Base-by-base conservation (phyloP, 2,329 filamentous ascomycete genomes). In the Arthroderma sp. region DNA sequence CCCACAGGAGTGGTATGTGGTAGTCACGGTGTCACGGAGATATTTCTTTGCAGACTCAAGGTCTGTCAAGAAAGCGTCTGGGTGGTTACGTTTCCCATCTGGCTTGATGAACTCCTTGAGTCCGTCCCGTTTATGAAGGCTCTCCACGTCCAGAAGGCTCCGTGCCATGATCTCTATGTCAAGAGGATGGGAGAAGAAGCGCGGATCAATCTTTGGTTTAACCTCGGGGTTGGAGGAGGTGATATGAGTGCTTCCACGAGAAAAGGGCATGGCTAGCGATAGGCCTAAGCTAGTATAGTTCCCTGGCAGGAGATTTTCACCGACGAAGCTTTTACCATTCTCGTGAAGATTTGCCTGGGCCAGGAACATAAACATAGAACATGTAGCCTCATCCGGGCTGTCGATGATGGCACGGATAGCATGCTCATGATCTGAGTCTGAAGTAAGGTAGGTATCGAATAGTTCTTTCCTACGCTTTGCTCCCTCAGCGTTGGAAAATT, bases 181-280 rank as follows among this genome's bases (percentile, higher is more conserved):
- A 51, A 64, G 65, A 13, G 64, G 65, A 25, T 68, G 56, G 62
- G 66, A 63, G 39, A 66, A 66, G 56, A 66, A 71, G 17, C 68
- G 66, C 2, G 68, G 67, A 54, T 70, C 66, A 35, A 70, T 65
- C n/a, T 17, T 41, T 2, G 66, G 62, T 28, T 62, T 41, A 3
- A 54, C 61, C 1, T 58, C 56, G 4, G 68, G 64, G 25, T 67
- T 61, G 8, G 63, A 56, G 3, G 66, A 68, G 8, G 58, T 54
- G 31, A 71, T 66, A 49, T 69, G 68, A 6, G 65, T 53, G 43
- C 59, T 66, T 2, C 68, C 69, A 4, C 68, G 64, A 9, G 68
- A 65, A 58, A 70, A 70, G 9, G 69, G 68, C 5, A n/a, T n/a
- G n/a, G 25, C 23, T 25, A 47, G 54, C 21, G 15, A 8, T 6